Evolutionary conservation across 2,329 filamentous ascomycete species (phyloP).

Genomic region (Scedosporium aurantiacum): DNA sequence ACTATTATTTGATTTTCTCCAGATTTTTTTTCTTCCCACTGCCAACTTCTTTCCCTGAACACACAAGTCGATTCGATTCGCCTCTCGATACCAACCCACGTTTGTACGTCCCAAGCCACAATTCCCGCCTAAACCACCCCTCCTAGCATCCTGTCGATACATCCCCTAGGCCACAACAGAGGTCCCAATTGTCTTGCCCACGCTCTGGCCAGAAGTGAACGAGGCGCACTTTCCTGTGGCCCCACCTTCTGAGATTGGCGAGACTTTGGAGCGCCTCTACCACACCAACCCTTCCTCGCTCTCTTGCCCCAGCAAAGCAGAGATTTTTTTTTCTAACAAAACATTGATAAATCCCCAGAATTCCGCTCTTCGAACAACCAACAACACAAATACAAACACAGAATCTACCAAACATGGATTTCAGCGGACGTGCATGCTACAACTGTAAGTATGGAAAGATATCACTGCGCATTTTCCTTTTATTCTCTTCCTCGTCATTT

Average conservation of each 20-base stretch:
- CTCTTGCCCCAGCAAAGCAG: background rate
- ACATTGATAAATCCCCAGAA: background rate
- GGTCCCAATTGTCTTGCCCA: background rate
- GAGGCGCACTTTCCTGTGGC: background rate
- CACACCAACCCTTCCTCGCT: background rate
- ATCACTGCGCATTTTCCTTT: background rate
- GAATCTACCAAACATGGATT: slow-evolving; percentile 29
- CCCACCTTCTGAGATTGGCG: background rate
- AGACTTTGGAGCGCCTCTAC: background rate
- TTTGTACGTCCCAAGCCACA: background rate
- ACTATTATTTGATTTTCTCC: background rate
- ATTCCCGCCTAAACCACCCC: background rate
- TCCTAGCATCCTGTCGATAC: background rate
- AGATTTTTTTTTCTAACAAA: slow-evolving; percentile 3
- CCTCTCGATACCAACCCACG: background rate
- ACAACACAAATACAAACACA: background rate
- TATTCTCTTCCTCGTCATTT: background rate
- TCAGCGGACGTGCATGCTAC: slow-evolving; percentile 36
- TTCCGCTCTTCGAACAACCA: background rate
- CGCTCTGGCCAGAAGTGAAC: background rate
- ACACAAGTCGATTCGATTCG: background rate
- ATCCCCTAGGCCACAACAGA: background rate
- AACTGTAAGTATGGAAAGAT: slow-evolving; percentile 30
- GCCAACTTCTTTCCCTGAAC: background rate
- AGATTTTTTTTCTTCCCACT: slow-evolving; percentile 4